A percentile compares a stretch with the other conserved stretches of the same genome.
These are phyloP conservation scores for Helicostylum pulchrum DNA, from an alignment of 192 early-diverging fungal genomes.

Conservation along the genomic window DNA sequence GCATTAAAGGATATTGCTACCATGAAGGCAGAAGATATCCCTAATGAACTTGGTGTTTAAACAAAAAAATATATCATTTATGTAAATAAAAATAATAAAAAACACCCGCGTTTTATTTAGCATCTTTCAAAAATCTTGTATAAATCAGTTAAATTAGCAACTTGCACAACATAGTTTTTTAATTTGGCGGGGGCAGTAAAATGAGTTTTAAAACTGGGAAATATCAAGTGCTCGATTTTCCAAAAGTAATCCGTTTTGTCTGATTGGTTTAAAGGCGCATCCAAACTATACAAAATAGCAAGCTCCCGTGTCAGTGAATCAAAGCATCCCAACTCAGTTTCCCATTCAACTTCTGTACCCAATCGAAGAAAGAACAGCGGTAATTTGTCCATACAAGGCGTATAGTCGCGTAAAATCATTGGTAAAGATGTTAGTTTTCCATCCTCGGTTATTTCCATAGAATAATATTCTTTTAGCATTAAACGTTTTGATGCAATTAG, in stretches of 20 bases:
- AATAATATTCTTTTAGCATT: slow-evolving; percentile 92
- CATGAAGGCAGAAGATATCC: slow-evolving; percentile 51
- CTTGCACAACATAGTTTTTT: slow-evolving; percentile 57
- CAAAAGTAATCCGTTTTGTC: slow-evolving; percentile 50
- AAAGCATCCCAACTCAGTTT: slow-evolving; percentile 83
- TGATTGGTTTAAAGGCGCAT: slow-evolving; percentile 39
- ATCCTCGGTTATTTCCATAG: slow-evolving; percentile 60
- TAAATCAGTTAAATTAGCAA: slow-evolving; percentile 83
- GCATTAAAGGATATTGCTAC: slow-evolving; percentile 70
- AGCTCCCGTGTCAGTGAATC: slow-evolving; percentile 65
- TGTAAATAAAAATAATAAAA: slow-evolving; percentile 1
- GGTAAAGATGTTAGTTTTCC: slow-evolving; percentile 72
- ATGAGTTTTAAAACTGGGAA: slow-evolving; percentile 73
- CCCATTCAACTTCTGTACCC: slow-evolving; percentile 83
- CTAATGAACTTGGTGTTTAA: slow-evolving; percentile 23
- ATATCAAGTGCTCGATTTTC: slow-evolving; percentile 74
- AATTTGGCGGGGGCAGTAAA: slow-evolving; percentile 67
- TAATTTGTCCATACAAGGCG: slow-evolving; percentile 81
- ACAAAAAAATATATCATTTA: neutral
- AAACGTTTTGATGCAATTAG: slow-evolving; percentile 53
- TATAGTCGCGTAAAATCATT: slow-evolving; percentile 77
- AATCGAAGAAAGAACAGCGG: slow-evolving; percentile 81
- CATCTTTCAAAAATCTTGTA: slow-evolving; percentile 98
- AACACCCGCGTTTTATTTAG: slow-evolving; percentile 37
- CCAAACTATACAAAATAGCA: slow-evolving; percentile 60